Conservation (phyloP, 495 filamentous ascomycete species). For the Xylaria castorea region DNA sequence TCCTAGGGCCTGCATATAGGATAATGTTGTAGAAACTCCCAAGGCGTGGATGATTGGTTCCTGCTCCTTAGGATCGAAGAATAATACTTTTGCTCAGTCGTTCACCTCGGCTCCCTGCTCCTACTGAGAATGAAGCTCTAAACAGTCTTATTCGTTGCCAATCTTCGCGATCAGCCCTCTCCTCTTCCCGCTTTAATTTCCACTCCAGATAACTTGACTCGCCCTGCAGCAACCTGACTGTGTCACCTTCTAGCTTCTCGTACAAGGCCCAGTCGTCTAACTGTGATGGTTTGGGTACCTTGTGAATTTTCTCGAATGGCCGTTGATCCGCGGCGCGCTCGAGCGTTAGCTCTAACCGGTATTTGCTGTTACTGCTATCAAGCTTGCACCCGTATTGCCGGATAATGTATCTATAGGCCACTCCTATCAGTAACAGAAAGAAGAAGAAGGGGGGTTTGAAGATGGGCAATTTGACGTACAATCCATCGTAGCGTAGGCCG, state of each 20-base stretch:
- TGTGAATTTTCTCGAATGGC: slow-evolving; percentile 39
- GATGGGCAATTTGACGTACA: slow-evolving; percentile 44
- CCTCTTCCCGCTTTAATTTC: slow-evolving; percentile 37
- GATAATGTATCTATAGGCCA: slow-evolving; percentile 35
- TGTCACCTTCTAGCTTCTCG: slow-evolving; percentile 47
- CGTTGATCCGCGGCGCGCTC: slow-evolving; percentile 41
- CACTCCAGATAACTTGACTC: slow-evolving; percentile 38
- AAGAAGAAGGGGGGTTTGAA: too few relatives aligned
- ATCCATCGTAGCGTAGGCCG: slow-evolving; percentile 58
- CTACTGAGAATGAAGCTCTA: slow-evolving; percentile 30
- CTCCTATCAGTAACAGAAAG: not conserved
- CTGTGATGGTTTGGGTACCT: slow-evolving; percentile 52
- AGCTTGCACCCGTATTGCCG: slow-evolving; percentile 47
- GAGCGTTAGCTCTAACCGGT: slow-evolving; percentile 46
- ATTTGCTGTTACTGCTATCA: slow-evolving; percentile 36
- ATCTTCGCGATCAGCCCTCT: slow-evolving; percentile 36
- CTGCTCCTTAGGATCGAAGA: not conserved
- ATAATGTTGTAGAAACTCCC: not conserved
- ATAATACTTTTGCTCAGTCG: not conserved
- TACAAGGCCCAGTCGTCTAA: slow-evolving; percentile 55
- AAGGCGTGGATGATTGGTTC: not conserved
- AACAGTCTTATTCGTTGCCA: slow-evolving; percentile 39
- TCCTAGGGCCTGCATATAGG: not conserved
- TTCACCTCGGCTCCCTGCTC: not conserved
- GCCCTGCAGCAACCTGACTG: slow-evolving; percentile 36